Conservation (phyloP, 1,139 yeast genomes). For the Geotrichum klebahnii region DNA sequence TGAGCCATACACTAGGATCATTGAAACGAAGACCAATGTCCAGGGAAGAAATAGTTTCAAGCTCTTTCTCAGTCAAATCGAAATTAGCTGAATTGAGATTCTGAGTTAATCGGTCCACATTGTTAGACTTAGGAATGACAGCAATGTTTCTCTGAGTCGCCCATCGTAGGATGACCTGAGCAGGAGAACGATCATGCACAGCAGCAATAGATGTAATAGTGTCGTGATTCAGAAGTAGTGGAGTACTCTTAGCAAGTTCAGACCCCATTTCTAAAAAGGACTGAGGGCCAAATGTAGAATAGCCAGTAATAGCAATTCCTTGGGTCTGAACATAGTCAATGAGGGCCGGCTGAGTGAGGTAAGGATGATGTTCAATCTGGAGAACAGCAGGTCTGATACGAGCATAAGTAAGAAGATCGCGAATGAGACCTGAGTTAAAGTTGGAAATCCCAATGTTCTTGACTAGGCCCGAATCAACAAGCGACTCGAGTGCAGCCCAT, state of each 20-base stretch:
- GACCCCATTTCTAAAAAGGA: slow-evolving; percentile 51
- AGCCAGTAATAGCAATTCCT: slow-evolving; percentile 71
- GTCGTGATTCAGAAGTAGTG: slow-evolving; percentile 55
- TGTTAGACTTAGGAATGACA: slow-evolving; percentile 68
- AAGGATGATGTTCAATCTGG: slow-evolving; percentile 92
- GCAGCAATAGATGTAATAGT: slow-evolving; percentile 50
- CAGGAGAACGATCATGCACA: slow-evolving; percentile 52
- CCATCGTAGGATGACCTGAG: slow-evolving; percentile 67
- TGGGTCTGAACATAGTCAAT: slow-evolving; percentile 58
- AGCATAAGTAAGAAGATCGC: slow-evolving; percentile 48
- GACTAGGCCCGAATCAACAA: slow-evolving; percentile 59
- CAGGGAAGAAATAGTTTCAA: slow-evolving; percentile 46
- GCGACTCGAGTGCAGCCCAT: slow-evolving; percentile 68
- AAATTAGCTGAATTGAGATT: slow-evolving; percentile 58
- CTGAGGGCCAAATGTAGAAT: slow-evolving; percentile 72
- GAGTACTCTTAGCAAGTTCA: slow-evolving; percentile 48
- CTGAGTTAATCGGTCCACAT: slow-evolving; percentile 50
- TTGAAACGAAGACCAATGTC: slow-evolving; percentile 75
- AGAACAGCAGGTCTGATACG: slow-evolving; percentile 72
- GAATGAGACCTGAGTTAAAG: slow-evolving; percentile 52
- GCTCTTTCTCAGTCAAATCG: slow-evolving; percentile 48
- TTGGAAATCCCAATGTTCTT: slow-evolving; percentile 41
- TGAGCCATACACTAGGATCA: slow-evolving; percentile 76
- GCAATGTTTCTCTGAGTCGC: slow-evolving; percentile 63
- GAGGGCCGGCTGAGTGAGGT: slow-evolving; percentile 70